Conservation (phyloP, 2,329 filamentous ascomycete genomes). For the Anisogramma anomala region DNA sequence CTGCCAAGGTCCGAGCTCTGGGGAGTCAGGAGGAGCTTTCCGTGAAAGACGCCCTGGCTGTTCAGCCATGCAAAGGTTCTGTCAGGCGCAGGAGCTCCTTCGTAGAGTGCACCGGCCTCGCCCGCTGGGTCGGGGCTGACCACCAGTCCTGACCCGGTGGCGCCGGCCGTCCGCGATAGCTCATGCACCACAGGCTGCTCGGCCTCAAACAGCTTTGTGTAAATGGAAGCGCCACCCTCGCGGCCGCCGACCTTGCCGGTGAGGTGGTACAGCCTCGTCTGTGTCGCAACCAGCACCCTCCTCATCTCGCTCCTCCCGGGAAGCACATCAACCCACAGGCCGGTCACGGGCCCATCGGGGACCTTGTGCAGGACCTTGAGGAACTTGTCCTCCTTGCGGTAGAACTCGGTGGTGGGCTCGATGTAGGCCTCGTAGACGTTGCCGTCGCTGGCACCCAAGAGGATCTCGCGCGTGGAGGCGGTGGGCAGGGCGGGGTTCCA, state of each 20-base stretch:
- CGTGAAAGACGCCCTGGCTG: constrained; percentile 76
- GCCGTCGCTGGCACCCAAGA: constrained; percentile 84
- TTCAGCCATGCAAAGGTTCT: constrained; percentile 84
- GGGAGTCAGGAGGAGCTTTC: constrained; percentile 55
- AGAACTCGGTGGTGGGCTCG: constrained; percentile 89
- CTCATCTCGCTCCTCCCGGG: constrained; percentile 55
- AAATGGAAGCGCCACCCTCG: constrained; percentile 76
- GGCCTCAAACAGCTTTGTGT: constrained; percentile 74
- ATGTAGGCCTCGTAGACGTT: constrained; percentile 93
- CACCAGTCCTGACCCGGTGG: constrained; percentile 54
- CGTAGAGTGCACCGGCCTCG: constrained; percentile 37
- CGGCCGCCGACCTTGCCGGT: constrained; percentile 65
- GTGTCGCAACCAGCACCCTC: constrained; percentile 70
- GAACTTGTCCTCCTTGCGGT: constrained; percentile 88
- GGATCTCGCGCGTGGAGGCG: constrained; percentile 85
- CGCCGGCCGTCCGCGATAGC: constrained; percentile 41
- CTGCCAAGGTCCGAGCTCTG: constrained; percentile 50
- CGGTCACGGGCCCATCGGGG: constrained; percentile 71
- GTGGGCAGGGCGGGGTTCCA: constrained; percentile 94
- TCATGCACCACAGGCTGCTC: constrained; percentile 73
- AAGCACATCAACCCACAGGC: constrained; percentile 71
- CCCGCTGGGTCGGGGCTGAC: constrained; percentile 60
- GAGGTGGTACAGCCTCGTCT: constrained; percentile 67
- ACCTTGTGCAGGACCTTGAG: constrained; percentile 73
- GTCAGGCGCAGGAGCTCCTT: constrained; percentile 51